A percentile compares a stretch with the other conserved stretches of the same genome.
These are phyloP conservation scores for Syncephalastrum contaminatum DNA, from an alignment of 371 early-diverging fungal genomes.

Conservation along the genomic window DNA sequence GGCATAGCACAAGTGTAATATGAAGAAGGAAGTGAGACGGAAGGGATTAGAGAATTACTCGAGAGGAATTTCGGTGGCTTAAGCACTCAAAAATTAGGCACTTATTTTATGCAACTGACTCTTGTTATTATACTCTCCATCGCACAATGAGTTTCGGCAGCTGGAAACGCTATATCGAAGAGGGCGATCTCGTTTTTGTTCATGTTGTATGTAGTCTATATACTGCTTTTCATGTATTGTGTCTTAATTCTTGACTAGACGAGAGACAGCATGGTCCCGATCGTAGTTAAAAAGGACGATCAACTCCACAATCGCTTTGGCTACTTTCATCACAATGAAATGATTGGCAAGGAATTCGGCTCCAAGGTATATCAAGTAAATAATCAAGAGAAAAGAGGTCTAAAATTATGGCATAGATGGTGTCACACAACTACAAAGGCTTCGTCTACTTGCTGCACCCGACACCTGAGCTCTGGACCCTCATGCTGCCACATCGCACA, in stretches of 20 bases:
- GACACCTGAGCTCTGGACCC: slow-evolving; percentile 96
- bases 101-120: too few relatives aligned
- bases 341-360: slow-evolving; percentile 87
- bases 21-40: background rate
- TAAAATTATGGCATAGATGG: slow-evolving; percentile 43
- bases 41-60: too few relatives aligned
- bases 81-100: background rate
- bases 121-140: slow-evolving; percentile 1
- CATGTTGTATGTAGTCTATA: slow-evolving; percentile 50
- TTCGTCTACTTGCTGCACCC: slow-evolving; percentile 89
- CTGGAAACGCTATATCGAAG: slow-evolving; percentile 58
- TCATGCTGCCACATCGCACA: slow-evolving; percentile 90
- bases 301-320: slow-evolving; percentile 78
- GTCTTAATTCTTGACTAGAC: slow-evolving; percentile 30
- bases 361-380: slow-evolving; percentile 54
- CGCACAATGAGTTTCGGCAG: slow-evolving; percentile 40
- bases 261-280: slow-evolving; percentile 64
- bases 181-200: slow-evolving; percentile 62
- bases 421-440: slow-evolving; percentile 72
- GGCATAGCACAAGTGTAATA: slow-evolving; percentile 34
- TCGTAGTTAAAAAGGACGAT: slow-evolving; percentile 56
- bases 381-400: background rate
- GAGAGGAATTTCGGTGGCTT: background rate
- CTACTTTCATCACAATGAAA: slow-evolving; percentile 70
- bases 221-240: background rate